Conservation (phyloP, 345 rosid genomes). For the Abelmoschus esculentus region DNA sequence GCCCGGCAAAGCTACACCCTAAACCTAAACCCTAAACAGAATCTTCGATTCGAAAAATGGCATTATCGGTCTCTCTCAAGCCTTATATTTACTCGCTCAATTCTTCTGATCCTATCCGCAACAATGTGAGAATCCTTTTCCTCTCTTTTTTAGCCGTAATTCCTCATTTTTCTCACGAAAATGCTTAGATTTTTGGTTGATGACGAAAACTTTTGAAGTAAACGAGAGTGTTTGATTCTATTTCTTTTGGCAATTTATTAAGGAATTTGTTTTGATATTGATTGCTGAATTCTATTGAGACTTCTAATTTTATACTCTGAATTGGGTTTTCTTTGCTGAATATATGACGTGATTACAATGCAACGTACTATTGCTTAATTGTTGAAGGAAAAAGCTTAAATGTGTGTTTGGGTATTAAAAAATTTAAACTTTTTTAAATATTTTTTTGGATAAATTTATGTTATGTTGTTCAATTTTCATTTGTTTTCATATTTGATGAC, state of each 20-base stretch:
- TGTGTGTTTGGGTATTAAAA: too few relatives aligned
- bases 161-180: not conserved
- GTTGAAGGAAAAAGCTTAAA: too few relatives aligned
- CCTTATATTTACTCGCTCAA: not conserved
- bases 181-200: not conserved
- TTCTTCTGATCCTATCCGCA: not conserved
- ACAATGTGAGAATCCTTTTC: not conserved
- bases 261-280: not conserved
- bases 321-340: not conserved
- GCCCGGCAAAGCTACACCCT: not conserved
- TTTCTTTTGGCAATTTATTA: not conserved
- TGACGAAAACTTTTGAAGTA: too few relatives aligned
- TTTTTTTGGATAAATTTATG: too few relatives aligned
- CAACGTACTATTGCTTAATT: too few relatives aligned
- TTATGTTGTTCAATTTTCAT: too few relatives aligned
- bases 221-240: not conserved
- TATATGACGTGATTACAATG: not conserved
- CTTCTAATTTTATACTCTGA: not conserved
- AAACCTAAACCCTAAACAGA: not conserved
- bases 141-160: not conserved
- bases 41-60: not conserved
- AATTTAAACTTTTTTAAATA: too few relatives aligned
- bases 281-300: not conserved
- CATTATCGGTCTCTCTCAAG: not conserved
- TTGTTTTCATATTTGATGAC: too few relatives aligned